Evolutionary conservation across 2,329 filamentous ascomycete species (phyloP).

Genomic region (Beauveria brongniartii): DNA sequence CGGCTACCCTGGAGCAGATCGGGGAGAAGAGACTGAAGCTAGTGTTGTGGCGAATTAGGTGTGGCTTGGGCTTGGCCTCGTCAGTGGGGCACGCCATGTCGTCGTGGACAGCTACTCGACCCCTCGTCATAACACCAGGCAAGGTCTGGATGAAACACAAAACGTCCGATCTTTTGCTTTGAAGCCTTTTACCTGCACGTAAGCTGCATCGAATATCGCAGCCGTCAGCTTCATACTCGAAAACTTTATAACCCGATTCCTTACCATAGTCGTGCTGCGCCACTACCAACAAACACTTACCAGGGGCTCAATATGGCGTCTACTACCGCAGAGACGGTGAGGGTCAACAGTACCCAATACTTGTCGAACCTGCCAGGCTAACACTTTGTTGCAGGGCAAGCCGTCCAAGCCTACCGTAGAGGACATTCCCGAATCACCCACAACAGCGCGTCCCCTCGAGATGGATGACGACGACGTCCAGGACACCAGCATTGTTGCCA

Average conservation of each 20-base stretch:
- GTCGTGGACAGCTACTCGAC: slow-evolving; percentile 22
- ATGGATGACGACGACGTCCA: slow-evolving; percentile 64
- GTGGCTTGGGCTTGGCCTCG: slow-evolving; percentile 17
- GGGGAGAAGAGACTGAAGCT: slow-evolving; percentile 6
- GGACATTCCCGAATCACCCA: slow-evolving; percentile 53
- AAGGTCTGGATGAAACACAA: slow-evolving; percentile 14
- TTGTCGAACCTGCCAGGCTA: slow-evolving; percentile 1
- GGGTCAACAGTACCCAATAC: slow-evolving; percentile 2
- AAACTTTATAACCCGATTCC: neutral
- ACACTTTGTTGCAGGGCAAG: slow-evolving; percentile 31
- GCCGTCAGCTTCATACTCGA: neutral
- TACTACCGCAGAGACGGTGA: slow-evolving; percentile 12
- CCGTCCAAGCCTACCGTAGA: slow-evolving; percentile 20
- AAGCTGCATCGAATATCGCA: neutral
- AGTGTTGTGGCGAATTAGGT: slow-evolving; percentile 18
- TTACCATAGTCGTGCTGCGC: neutral
- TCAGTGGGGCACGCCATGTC: slow-evolving; percentile 32
- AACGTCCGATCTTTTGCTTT: neutral
- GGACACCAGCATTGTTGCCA: slow-evolving; percentile 44
- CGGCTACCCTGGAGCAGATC: slow-evolving; percentile 1
- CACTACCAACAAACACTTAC: slow-evolving; percentile 3
- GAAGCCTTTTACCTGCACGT: neutral
- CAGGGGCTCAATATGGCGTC: slow-evolving; percentile 13
- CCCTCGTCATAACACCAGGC: slow-evolving; percentile 21
- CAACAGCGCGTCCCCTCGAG: slow-evolving; percentile 56